These are phyloP conservation scores for Fusarium hainanense DNA, from an alignment of 2,329 filamentous ascomycete genomes.

Conservation along the genomic window DNA sequence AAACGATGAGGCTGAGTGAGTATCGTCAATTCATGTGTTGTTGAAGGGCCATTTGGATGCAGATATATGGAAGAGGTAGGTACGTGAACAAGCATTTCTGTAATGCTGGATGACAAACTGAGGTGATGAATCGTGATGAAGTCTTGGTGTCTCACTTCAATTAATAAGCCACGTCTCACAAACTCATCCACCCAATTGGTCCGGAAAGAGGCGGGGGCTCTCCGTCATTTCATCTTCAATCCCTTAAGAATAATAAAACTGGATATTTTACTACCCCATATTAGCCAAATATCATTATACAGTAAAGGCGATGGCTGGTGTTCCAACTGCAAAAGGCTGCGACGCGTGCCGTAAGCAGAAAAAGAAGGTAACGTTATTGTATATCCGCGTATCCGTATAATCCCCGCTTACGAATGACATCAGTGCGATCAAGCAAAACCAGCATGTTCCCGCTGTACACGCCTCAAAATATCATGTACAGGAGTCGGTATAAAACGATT, in stretches of 20 bases:
- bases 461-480: conserved; percentile 5
- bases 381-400: no score
- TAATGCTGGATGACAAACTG: no score
- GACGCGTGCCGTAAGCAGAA: conserved; percentile 15
- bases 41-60: no score
- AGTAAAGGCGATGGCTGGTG: background rate
- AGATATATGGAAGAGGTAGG: no score
- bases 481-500: conserved; percentile 18
- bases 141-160: background rate
- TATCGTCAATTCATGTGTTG: no score
- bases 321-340: conserved; percentile 8
- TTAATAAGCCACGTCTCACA: conserved; percentile 8
- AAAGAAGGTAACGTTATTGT: conserved; percentile 7
- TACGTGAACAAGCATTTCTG: no score
- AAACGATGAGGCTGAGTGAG: no score
- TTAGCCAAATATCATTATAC: no score
- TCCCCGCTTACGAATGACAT: background rate
- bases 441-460: conserved; percentile 4
- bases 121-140: no score
- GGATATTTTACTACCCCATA: background rate
- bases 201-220: background rate
- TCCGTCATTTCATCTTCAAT: background rate
- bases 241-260: background rate
- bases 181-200: background rate
- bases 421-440: conserved; percentile 32